Conservation (phyloP, 2,329 filamentous ascomycete genomes). For the Colletotrichum trifolii region DNA sequence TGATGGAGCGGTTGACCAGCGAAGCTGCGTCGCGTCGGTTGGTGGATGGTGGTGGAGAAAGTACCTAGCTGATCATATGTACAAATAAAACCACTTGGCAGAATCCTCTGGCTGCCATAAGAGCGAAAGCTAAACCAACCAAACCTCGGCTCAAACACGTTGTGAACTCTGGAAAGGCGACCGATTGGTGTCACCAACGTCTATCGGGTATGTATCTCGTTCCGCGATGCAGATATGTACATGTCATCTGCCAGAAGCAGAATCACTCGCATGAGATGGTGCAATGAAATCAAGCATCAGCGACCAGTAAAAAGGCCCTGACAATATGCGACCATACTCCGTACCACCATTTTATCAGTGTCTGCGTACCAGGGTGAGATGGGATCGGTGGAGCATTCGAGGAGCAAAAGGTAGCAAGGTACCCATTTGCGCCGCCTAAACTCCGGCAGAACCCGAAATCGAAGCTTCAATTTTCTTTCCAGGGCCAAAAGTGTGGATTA, state of each 20-base stretch:
- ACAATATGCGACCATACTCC: not conserved
- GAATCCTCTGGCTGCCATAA: not conserved
- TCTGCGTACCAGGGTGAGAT: not conserved
- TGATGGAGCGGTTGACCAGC: not conserved
- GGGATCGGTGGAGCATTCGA: too few relatives aligned
- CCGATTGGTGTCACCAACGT: not conserved
- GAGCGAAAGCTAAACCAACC: not conserved
- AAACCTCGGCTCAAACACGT: too few relatives aligned
- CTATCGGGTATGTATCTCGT: not conserved
- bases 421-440: constrained; percentile 36
- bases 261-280: constrained; percentile 21
- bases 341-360: not conserved
- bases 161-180: too few relatives aligned
- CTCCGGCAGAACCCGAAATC: constrained; percentile 27
- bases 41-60: too few relatives aligned
- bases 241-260: constrained; percentile 9
- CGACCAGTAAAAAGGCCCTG: constrained; percentile 7
- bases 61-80: not conserved
- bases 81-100: not conserved
- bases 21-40: too few relatives aligned
- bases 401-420: constrained; percentile 3
- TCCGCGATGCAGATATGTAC: constrained; percentile 3
- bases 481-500: constrained; percentile 28
- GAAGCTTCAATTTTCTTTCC: constrained; percentile 38
- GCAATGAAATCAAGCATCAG: not conserved